phyloP scores from a whole-genome alignment of 805 yeast species.

The Candida railenensis region DNA sequence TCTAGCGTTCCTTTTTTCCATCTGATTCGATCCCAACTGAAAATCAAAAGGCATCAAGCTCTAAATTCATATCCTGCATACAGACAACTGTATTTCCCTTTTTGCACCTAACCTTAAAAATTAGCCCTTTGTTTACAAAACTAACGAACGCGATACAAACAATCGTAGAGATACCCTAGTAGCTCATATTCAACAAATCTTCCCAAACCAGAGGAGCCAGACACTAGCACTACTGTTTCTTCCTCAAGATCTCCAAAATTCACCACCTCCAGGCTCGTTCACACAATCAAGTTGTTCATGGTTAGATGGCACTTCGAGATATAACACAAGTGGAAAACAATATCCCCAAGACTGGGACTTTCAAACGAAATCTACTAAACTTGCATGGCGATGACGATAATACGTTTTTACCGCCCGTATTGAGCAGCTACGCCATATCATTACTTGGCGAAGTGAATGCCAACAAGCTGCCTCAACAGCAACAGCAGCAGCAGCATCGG shows the following conservation, averaged over 20 bases:
- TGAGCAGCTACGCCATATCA: conserved; percentile 58
- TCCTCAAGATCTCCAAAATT: no score
- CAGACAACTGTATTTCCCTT: neutral
- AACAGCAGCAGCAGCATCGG: no score
- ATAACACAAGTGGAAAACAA: conserved; percentile 9
- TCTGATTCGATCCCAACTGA: no score
- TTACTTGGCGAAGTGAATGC: conserved; percentile 35
- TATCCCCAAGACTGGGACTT: conserved; percentile 2
- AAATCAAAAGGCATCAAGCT: no score
- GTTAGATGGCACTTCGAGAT: conserved; percentile 12
- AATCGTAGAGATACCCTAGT: neutral
- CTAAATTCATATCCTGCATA: neutral
- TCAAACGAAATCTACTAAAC: conserved; percentile 12
- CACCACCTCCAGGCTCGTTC: neutral
- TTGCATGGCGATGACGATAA: conserved; percentile 41
- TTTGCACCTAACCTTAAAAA: neutral
- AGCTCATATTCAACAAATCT: no score
- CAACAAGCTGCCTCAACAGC: conserved; percentile 14
- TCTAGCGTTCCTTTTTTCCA: no score
- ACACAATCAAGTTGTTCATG: neutral
- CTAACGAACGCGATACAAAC: neutral
- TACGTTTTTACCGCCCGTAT: conserved; percentile 57
- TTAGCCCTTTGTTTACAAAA: conserved; percentile 1
- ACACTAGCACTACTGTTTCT: no score
- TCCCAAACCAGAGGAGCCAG: no score